Evolutionary conservation across 2,329 filamentous ascomycete species (phyloP), one percentile per base, ranked within the genome.

Genomic region (Diaporthe longicolla): DNA sequence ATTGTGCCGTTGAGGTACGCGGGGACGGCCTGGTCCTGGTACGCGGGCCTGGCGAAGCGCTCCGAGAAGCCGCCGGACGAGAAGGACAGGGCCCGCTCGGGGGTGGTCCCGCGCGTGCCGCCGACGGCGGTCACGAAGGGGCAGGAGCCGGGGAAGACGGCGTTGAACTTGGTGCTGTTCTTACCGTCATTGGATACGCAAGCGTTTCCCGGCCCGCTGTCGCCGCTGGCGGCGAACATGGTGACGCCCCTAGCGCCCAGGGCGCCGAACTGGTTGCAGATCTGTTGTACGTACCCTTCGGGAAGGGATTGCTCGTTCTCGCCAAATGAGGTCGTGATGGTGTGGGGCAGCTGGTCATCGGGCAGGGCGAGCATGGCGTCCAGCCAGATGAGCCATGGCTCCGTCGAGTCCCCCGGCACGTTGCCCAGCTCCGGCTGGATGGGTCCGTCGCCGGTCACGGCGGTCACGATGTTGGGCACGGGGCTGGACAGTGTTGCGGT

Each of bases 241-340:
- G 91, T 90, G 26, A 93, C 89, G 37, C 93, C 93, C 15, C 92
- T 88, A 0, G 89, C 87, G n/a, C 91, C 91, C 4, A 94, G 87
- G 74, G 92, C 89, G 52, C 86, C 87, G 81, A 93, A 93, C 40
- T 90, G 87, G 73, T 89, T 85, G 78, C 88, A 87, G 21, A 84
- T 81, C 13, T 82, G 81, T 29, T 78, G 84, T 6, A 90, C 88
- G 79, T 93, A 93, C 4, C 85, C 82, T 37, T 83, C 82, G 0
- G 92, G 91, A 0, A 94, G 84, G 6, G 86, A 87, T 79, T 92
- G 74, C 71, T 94, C 93, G 58, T 92, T 87, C 77, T 93, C 91
- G 29, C 91, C 92, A 78, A 94, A 94, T 0, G 92, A 94, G 17
- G 91, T 92, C 48, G 87, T 88, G 59, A 94, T 86, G 32, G 93